Evolutionary conservation across 371 early-diverging fungal genomes (phyloP).

Genomic region (Globomyces sp.): DNA sequence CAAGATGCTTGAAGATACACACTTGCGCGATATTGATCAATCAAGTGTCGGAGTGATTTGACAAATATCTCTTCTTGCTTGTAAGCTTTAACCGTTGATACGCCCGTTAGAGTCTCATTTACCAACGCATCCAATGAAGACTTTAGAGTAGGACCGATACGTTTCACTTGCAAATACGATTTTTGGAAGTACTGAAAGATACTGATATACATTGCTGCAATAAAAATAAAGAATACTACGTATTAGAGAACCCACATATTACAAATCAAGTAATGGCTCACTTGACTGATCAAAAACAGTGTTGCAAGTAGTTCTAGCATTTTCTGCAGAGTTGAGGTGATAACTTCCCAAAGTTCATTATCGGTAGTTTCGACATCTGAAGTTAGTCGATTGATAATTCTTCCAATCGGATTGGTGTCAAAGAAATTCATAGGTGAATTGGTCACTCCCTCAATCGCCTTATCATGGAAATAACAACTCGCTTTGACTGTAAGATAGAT

Average conservation of each 20-base stretch:
- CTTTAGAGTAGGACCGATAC: slow-evolving; percentile 42
- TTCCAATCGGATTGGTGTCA: slow-evolving; percentile 81
- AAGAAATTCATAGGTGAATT: slow-evolving; percentile 71
- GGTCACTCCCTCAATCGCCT: slow-evolving; percentile 62
- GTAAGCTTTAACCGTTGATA: slow-evolving; percentile 45
- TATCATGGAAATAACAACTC: slow-evolving; percentile 15
- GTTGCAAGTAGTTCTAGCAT: too few species aligned
- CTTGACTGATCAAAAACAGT: too few species aligned
- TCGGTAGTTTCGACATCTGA: background rate
- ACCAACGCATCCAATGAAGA: slow-evolving; percentile 47
- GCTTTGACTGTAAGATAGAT: background rate
- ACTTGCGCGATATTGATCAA: slow-evolving; percentile 28
- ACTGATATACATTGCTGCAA: too few species aligned
- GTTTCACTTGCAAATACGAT: slow-evolving; percentile 29
- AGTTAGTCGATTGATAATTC: slow-evolving; percentile 64
- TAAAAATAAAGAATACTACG: too few species aligned
- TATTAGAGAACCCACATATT: too few species aligned
- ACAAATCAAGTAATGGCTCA: too few species aligned
- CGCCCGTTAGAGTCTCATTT: slow-evolving; percentile 46
- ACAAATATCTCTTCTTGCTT: slow-evolving; percentile 23
- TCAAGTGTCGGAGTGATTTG: slow-evolving; percentile 11
- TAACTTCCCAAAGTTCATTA: background rate
- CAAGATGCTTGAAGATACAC: too few species aligned
- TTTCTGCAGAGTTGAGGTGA: background rate
- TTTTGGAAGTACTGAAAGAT: too few species aligned